Conservation (phyloP, 176 grass and related monocot genomes). For the Ananas comosus region DNA sequence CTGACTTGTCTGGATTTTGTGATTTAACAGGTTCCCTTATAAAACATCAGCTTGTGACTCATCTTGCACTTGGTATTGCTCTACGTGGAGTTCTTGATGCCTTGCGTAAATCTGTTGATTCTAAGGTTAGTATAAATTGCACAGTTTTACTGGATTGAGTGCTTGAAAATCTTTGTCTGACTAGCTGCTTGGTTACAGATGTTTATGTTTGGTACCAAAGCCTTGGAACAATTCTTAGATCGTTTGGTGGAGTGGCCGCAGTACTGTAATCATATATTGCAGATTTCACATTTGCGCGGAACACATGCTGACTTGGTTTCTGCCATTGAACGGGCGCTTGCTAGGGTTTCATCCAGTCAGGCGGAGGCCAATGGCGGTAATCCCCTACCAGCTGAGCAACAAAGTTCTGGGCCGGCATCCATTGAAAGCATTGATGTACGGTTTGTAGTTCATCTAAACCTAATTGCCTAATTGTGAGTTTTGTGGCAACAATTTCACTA, state of each 20-base stretch:
- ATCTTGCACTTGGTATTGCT: conserved; percentile 68
- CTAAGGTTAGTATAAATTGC: conserved; percentile 52
- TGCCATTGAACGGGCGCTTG: conserved; percentile 67
- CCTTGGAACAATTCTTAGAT: conserved; percentile 89
- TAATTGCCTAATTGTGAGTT: background rate
- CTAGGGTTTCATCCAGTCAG: conserved; percentile 87
- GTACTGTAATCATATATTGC: conserved; percentile 96
- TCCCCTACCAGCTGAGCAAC: conserved; percentile 55
- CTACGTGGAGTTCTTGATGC: conserved; percentile 85
- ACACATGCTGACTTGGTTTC: conserved; percentile 75
- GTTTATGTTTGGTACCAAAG: conserved; percentile 92
- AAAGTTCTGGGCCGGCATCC: conserved; percentile 47
- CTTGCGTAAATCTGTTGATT: conserved; percentile 88
- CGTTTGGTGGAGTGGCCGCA: conserved; percentile 85
- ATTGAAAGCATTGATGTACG: conserved; percentile 75
- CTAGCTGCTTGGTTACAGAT: conserved; percentile 51
- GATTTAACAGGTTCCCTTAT: conserved; percentile 65
- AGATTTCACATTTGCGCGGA: conserved; percentile 95
- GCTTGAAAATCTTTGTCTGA: conserved; percentile 22
- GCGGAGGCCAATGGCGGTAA: conserved; percentile 49
- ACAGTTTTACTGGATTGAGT: no score
- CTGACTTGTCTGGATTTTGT: background rate
- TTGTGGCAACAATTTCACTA: background rate
- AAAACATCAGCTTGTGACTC: conserved; percentile 81
- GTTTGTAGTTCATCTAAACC: conserved; percentile 22